Evolutionary conservation across 164 flowering plant genomes (phyloP), one percentile per base, ranked within the genome.

Genomic region (Macadamia integrifolia): DNA sequence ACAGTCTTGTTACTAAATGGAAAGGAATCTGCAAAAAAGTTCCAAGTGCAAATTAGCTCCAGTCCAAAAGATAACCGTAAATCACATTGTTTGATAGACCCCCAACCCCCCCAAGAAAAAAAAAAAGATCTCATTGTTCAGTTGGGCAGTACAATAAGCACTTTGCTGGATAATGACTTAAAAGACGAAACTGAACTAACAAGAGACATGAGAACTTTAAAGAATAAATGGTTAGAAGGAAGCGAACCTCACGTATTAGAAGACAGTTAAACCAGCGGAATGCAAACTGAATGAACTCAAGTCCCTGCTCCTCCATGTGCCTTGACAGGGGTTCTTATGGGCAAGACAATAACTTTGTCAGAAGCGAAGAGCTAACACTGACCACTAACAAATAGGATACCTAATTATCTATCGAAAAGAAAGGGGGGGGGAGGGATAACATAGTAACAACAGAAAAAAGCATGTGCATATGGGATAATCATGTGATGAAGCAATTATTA

Each of bases 211-310:
- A 52, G 59, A 52, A 40, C 17, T 15, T 49, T 2, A 40, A 9
- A 32, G 15, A 32, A 53, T 6, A 13, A 31, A 29, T 35, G 52
- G 60, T 52, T 17, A 14, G 10, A 23, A 15, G 31, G 46, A 65
- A 65, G 35, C 83, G 70, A 66, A 94, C 99, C 99, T 94, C 99
- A 30, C 99, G 93, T 74, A 94, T 94, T 50, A 94, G 78, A 79
- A 94, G 96, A 80, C 99, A 94, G 76, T 94, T 94, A 82, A 90
- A 92, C 99, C 99, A 94, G 32, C 98, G 99, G 71, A 94, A 94
- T 71, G 99, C 98, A 82, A 94, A 94, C 70, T 94, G 99, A 72
- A 94, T 92, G 83, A 92, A 94, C 69, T 94, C 99, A 68, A 94
- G 90, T 31, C 96, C 96, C 66, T 94, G 99, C 67, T 89, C 91